Conservation (phyloP, 306 rosid genomes). For the Lathyrus tuberosus region DNA sequence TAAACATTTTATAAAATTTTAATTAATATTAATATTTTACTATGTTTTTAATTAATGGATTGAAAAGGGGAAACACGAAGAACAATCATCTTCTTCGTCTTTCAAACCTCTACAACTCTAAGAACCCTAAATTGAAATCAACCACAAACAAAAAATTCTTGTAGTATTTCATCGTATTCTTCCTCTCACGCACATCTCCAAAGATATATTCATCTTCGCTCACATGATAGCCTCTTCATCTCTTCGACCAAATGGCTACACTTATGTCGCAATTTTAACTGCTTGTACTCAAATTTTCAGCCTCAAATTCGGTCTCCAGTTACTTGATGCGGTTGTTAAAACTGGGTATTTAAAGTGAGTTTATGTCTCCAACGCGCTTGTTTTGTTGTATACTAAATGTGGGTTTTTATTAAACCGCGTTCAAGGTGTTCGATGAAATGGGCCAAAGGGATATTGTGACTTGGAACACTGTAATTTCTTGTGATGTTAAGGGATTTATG, state of each 20-base stretch:
- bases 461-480: constrained; percentile 68
- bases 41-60: no score
- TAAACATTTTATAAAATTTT: no score
- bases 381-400: constrained; percentile 61
- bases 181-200: no score
- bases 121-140: no score
- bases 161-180: no score
- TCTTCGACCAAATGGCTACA: constrained; percentile 66
- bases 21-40: no score
- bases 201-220: constrained; percentile 62
- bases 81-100: no score
- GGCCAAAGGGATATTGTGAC: constrained; percentile 60
- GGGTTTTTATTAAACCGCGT: constrained; percentile 45
- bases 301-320: constrained; percentile 55
- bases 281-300: constrained; percentile 54
- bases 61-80: no score
- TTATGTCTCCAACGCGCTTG: constrained; percentile 68
- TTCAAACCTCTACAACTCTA: no score
- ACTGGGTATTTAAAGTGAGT: constrained; percentile 50
- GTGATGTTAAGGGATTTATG: constrained; percentile 53
- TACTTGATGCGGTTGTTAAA: constrained; percentile 64
- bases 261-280: constrained; percentile 74
- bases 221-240: no score
- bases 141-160: no score
- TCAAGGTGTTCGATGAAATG: constrained; percentile 61